Evolutionary conservation across 75 land plant species (phyloP).

Genomic region (Selaginella moellendorffii): DNA sequence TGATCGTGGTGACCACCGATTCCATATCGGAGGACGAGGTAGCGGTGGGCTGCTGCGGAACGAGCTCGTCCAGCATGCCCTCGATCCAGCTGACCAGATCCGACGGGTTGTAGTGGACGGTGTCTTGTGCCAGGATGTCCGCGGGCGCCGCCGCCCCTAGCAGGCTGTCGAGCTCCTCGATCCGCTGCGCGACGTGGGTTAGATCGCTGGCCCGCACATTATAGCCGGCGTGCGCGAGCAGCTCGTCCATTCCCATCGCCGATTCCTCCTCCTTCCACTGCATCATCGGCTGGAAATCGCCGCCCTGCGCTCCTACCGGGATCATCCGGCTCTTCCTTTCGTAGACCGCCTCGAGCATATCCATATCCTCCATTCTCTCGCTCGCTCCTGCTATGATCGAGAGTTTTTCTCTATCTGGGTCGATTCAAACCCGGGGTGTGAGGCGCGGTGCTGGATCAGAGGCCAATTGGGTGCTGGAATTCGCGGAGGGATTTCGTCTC

Average conservation of each 20-base stretch:
- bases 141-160: slow-evolving; percentile 25
- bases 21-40: not conserved
- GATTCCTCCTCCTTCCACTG: too few species aligned
- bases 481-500: not conserved
- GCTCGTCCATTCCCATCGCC: too few species aligned
- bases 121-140: slow-evolving; percentile 28
- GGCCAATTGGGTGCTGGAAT: not conserved
- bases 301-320: not conserved
- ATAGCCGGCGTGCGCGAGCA: slow-evolving; percentile 51
- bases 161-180: slow-evolving; percentile 44
- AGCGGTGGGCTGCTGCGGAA: not conserved
- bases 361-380: not conserved
- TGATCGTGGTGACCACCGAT: not conserved
- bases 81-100: slow-evolving; percentile 66
- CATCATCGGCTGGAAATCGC: not conserved
- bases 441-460: not conserved
- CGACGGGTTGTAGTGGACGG: slow-evolving; percentile 61
- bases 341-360: not conserved
- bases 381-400: not conserved
- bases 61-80: slow-evolving; percentile 55
- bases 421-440: not conserved
- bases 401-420: not conserved
- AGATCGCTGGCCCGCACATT: slow-evolving; percentile 44
- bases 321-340: not conserved
- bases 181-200: slow-evolving; percentile 43